Evolutionary conservation across 176 grass and related monocot species (phyloP).

Genomic region (Musa schizocarpa): DNA sequence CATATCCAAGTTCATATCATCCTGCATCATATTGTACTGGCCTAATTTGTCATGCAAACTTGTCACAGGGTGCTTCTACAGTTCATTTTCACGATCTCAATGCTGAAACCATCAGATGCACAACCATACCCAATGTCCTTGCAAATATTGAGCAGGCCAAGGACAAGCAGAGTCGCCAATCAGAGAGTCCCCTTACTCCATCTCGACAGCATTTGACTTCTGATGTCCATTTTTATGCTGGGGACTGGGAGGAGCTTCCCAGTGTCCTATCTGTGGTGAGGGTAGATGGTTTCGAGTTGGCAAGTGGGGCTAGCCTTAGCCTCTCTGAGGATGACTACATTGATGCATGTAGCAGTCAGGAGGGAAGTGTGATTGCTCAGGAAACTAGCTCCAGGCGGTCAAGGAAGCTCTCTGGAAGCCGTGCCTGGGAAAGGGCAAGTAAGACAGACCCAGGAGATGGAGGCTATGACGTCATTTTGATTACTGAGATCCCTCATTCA

Average conservation of each 20-base stretch:
- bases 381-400: conserved; percentile 41
- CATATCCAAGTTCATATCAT: neutral
- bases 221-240: conserved; percentile 60
- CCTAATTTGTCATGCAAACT: neutral
- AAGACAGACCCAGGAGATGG: conserved; percentile 44
- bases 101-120: conserved; percentile 66
- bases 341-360: conserved; percentile 53
- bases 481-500: conserved; percentile 52
- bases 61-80: conserved; percentile 53
- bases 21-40: too few species aligned
- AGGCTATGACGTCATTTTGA: conserved; percentile 70
- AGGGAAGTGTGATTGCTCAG: conserved; percentile 43
- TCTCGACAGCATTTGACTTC: conserved; percentile 43
- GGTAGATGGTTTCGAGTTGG: conserved; percentile 36
- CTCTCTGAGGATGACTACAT: conserved; percentile 65
- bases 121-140: conserved; percentile 70
- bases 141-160: conserved; percentile 66
- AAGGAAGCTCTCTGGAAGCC: conserved; percentile 62
- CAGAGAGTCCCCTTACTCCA: conserved; percentile 65
- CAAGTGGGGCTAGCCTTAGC: conserved; percentile 28
- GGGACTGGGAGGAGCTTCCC: conserved; percentile 67
- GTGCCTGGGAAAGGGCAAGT: conserved; percentile 70
- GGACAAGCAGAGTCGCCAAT: conserved; percentile 40
- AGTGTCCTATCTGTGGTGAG: conserved; percentile 52
- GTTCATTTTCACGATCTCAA: conserved; percentile 71